Base-by-base conservation (phyloP, 345 rosid genomes). In the Melastoma malabathricum region DNA sequence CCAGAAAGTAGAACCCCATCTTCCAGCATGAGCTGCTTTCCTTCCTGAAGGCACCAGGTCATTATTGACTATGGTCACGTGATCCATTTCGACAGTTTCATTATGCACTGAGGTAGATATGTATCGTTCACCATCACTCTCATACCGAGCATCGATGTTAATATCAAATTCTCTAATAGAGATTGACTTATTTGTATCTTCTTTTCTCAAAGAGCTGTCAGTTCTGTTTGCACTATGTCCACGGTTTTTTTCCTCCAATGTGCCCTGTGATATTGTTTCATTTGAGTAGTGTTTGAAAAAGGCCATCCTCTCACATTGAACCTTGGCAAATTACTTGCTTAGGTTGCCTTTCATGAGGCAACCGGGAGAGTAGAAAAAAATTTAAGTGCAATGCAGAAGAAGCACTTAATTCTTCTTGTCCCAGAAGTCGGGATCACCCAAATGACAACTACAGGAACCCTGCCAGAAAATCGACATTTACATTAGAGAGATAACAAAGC, bases 1-100 rank as follows among this genome's bases (percentile, higher is more conserved):
- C 99, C 97, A 93, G 68, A 88, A 93, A 18, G 76, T 73, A 9
- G 97, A 85, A 65, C 99, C 99, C 99, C 99, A 93, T 57, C 72
- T 81, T 47, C 95, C 92, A 53, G 83, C 54, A 16, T 66, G 70
- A 58, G 75, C 77, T 15, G 64, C 66, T 75, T 82, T 88, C 67
- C 82, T 85, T 48, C 80, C 94, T 31, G 84, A 56, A 50, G 85
- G 71, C 72, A 75, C 81, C 65, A 68, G 38, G 59, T 69, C 63
- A 14, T 69, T 64, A n/a, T 72, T 69, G 68, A 65, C 75, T 61
- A 69, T 73, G 6, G 53, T 56, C 25, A 58, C 59, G 41, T 53
- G 53, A 43, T 66, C 72, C 47, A 58, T 57, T 27, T 34, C 41
- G 2, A 64, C 66, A 50, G 56, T 65, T 51, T 66, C 77, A 75